Evolutionary conservation across 2,329 filamentous ascomycete species (phyloP).

Genomic region (Phialemoniopsis sp.): DNA sequence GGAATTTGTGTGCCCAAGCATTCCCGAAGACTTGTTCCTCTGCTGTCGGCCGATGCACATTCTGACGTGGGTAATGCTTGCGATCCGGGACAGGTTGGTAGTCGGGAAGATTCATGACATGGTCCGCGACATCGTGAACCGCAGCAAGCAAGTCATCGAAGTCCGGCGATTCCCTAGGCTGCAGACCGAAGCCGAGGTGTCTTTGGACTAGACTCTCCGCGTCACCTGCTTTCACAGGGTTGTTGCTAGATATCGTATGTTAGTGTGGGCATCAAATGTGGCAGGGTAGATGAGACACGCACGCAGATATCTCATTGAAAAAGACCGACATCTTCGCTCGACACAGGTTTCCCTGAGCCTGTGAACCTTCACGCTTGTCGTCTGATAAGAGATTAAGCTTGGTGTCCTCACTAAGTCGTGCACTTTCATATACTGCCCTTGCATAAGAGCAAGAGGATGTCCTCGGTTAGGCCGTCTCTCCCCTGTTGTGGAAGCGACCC

Average conservation of each 20-base stretch:
- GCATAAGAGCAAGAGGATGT: too few relatives aligned
- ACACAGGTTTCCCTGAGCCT: too few relatives aligned
- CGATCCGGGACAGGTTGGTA: conserved; percentile 37
- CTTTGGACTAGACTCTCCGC: conserved; percentile 27
- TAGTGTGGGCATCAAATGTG: too few relatives aligned
- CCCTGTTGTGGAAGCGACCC: too few relatives aligned
- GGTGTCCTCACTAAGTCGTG: too few relatives aligned
- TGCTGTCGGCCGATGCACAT: conserved; percentile 30
- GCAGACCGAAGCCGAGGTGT: conserved; percentile 27
- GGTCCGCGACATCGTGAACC: conserved; percentile 45
- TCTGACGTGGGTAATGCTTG: conserved; percentile 37
- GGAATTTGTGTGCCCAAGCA: conserved; percentile 47
- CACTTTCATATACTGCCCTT: too few relatives aligned
- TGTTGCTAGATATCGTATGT: too few relatives aligned
- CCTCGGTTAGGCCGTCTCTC: too few relatives aligned
- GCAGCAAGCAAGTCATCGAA: conserved; percentile 44
- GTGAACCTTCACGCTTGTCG: too few relatives aligned
- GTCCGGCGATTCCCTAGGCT: conserved; percentile 31
- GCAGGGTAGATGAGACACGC: conserved; percentile 9
- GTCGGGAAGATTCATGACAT: conserved; percentile 36
- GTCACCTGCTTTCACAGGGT: conserved; percentile 34
- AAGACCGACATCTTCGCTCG: conserved; percentile 26
- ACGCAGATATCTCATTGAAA: conserved; percentile 31
- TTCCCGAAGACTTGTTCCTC: conserved; percentile 39
- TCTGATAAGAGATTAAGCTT: too few relatives aligned